Evolutionary conservation across 208 protist species (phyloP), one percentile per base, ranked within the genome.

Genomic region (Wallacemonas sp.): DNA sequence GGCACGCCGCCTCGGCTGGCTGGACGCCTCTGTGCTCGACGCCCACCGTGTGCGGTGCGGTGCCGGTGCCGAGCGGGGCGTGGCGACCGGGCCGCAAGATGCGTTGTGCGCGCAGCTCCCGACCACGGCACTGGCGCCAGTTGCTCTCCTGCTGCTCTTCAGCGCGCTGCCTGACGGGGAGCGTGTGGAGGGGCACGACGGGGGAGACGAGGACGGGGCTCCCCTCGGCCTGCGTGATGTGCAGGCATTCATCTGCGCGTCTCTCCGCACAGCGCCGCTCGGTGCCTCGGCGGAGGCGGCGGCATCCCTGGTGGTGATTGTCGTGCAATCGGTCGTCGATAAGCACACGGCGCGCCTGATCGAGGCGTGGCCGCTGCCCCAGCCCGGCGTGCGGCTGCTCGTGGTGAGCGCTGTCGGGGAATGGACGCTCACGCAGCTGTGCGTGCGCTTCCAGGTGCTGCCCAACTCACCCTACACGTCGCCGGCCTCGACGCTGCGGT

Each of bases 391-490:
- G 32, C 52, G 52, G 12, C 18, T 59, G 4, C 38, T 93, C 5
- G 45, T 91, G 25, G 67, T 82, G 31, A 68, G 69, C 25, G 57
- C 79, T 0, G 73, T 93, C 25, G 87, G 84, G 8, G 62, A 73
- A 44, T 77, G 74, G 68, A 74, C 61, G 4, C 61, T 91, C 54
- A 76, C 57, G 52, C 78, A 87, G 66, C 72, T 93, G 26, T 65
- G 75, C 12, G 39, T 91, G 63, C 65, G 76, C 49, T 89, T 86
- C 46, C 48, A 71, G 11, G 61, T 77, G 29, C 31, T 76, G n/a
- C 79, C 82, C 18, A 82, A 86, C 74, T 79, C 77, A 10, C 11
- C 55, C 3, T 45, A 38, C 22, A 82, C 76, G 0, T 68, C 59
- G 4, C 49, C 29, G 3, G 36, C 57, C 16, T 18, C 29, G 7